Evolutionary conservation across 352 stramenopile species (phyloP).

Genomic region (Globisporangium yorkense): DNA sequence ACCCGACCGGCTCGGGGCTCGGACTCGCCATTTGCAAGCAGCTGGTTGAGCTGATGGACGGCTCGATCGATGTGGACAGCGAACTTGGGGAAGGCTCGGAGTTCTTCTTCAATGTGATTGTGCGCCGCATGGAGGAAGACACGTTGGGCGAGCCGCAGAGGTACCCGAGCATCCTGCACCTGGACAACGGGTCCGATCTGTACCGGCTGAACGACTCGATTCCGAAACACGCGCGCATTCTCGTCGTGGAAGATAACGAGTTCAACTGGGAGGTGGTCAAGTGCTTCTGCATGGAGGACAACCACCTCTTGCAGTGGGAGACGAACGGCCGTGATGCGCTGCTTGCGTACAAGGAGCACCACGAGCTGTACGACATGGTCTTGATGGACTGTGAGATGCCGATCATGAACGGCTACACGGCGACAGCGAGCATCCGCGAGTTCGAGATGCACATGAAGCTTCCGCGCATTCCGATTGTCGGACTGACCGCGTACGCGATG

Average conservation of each 20-base stretch:
- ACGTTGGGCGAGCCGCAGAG: slow-evolving; percentile 32
- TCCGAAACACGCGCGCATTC: slow-evolving; percentile 64
- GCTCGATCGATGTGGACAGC: slow-evolving; percentile 65
- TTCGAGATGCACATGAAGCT: slow-evolving; percentile 68
- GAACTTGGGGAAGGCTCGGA: slow-evolving; percentile 53
- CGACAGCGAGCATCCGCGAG: slow-evolving; percentile 60
- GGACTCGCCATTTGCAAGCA: slow-evolving; percentile 74
- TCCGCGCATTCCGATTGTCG: slow-evolving; percentile 70
- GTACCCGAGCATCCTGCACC: slow-evolving; percentile 30
- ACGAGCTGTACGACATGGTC: slow-evolving; percentile 71
- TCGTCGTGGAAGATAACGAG: slow-evolving; percentile 87
- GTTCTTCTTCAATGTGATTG: slow-evolving; percentile 66
- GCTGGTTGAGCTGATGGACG: slow-evolving; percentile 65
- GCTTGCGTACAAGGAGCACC: slow-evolving; percentile 66
- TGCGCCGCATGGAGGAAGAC: slow-evolving; percentile 43
- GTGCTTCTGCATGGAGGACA: slow-evolving; percentile 77
- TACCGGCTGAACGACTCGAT: slow-evolving; percentile 22
- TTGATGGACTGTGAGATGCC: slow-evolving; percentile 88
- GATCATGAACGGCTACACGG: slow-evolving; percentile 81
- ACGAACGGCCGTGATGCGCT: slow-evolving; percentile 70
- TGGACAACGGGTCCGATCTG: slow-evolving; percentile 10
- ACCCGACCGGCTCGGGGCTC: slow-evolving; percentile 55
- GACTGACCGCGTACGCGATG: slow-evolving; percentile 83
- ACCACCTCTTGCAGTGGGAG: slow-evolving; percentile 80
- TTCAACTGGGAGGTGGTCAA: slow-evolving; percentile 91